A percentile compares a stretch with the other conserved stretches of the same genome.
These are phyloP conservation scores for Pneumocystis sp. DNA, from an alignment of 1,139 yeast genomes.

Conservation along the genomic window DNA sequence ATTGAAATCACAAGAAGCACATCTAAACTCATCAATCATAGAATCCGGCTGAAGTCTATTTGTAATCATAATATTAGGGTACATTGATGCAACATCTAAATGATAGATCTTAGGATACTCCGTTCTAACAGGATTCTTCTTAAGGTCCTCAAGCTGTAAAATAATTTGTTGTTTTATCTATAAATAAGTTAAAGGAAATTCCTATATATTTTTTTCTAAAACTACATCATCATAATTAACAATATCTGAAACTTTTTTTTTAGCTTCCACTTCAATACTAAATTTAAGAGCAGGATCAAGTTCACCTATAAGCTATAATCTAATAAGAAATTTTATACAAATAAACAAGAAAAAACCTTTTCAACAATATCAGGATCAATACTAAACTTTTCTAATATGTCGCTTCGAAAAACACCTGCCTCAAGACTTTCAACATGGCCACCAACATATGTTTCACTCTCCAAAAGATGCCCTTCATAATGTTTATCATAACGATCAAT, in stretches of 20 bases:
- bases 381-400: constrained; percentile 57
- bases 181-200: not conserved
- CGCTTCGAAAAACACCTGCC: constrained; percentile 94
- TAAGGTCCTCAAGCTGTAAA: constrained; percentile 40
- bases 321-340: not conserved
- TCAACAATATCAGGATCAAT: constrained; percentile 75
- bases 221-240: constrained; percentile 59
- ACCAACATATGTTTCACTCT: constrained; percentile 95
- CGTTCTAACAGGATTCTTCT: constrained; percentile 44
- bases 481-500: constrained; percentile 83
- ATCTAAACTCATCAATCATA: constrained; percentile 85
- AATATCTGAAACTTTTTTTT: constrained; percentile 56
- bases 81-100: constrained; percentile 98
- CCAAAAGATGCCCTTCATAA: constrained; percentile 83
- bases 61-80: constrained; percentile 96
- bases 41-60: constrained; percentile 97
- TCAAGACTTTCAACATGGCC: constrained; percentile 97
- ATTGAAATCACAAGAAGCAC: constrained; percentile 95
- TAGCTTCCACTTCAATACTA: constrained; percentile 71
- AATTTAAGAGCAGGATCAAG: constrained; percentile 65
- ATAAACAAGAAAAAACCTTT: constrained; percentile 25
- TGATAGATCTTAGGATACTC: constrained; percentile 87
- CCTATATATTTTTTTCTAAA: not conserved
- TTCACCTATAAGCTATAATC: constrained; percentile 37
- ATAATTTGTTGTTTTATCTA: constrained; percentile 37